Evolutionary conservation across 2,329 filamentous ascomycete genomes (phyloP), one percentile per base, ranked within the genome.

Genomic region (Ustilaginoidea virens): DNA sequence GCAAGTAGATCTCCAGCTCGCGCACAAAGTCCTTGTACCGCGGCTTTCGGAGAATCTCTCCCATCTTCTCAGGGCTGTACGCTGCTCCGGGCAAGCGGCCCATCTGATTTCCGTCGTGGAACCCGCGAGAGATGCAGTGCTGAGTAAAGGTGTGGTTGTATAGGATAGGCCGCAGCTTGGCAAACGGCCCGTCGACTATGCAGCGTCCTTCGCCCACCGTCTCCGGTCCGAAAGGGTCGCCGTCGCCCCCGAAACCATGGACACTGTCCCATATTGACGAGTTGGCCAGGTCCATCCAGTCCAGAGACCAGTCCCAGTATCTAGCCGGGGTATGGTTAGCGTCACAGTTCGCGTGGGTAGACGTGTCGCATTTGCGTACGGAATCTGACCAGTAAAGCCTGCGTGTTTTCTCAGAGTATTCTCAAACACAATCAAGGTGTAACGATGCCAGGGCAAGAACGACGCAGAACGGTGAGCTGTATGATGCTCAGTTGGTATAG

Each of bases 221-320:
- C 7, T 25, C 26, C 3, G 29, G 28, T 3, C 32, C 32, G 10
- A n/a, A 12, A 2, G 27, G 18, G 12, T 39, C 29, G 14, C 35
- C 36, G 19, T 38, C 30, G 17, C 37, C 36, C 5, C 37, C 37
- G 29, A 36, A 39, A 11, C 37, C 37, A 3, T 24, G 25, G 2
- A 22, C n/a, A 25, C 26, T 28, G 29, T 33, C 31, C 23, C 33
- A 39, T 9, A 39, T 35, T 3, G 37, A 33, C 11, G 37, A 39
- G 14, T 23, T 31, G 13, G 33, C 28, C 4, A 36, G 28, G 14
- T 39, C 20, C 21, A 34, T 33, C 35, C 35, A 38, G 29, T 39
- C 37, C 3, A 38, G 33, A 10, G 28, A 33, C 37, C 37, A 39
- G 28, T 34, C 27, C 32, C 32, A 30, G 23, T 30, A 29, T 16